Conservation (phyloP, 805 yeast species). For the Peterozyma toletana region DNA sequence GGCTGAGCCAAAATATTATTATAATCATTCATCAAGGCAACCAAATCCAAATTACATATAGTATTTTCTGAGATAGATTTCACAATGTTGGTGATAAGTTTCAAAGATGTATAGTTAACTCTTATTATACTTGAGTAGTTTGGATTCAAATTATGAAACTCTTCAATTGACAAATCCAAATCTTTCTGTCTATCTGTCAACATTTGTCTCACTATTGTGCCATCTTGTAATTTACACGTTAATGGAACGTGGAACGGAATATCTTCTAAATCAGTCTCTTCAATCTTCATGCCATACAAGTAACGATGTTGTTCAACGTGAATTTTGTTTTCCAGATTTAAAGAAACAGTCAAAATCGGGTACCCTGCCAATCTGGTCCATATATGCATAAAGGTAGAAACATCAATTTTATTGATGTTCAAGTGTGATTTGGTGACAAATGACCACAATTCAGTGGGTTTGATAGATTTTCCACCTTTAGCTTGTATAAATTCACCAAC, state of each 20-base stretch:
- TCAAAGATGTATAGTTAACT: constrained; percentile 33
- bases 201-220: constrained; percentile 28
- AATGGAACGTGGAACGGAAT: constrained; percentile 60
- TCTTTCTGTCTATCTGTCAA: constrained; percentile 33
- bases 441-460: constrained; percentile 48
- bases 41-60: constrained; percentile 24
- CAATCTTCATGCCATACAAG: constrained; percentile 14
- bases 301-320: constrained; percentile 31
- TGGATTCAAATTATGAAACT: constrained; percentile 34
- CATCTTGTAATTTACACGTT: constrained; percentile 29
- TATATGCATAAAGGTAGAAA: constrained; percentile 45
- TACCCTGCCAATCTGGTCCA: constrained; percentile 58
- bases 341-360: constrained; percentile 39
- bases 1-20: constrained; percentile 28
- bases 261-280: constrained; percentile 34
- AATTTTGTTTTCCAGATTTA: constrained; percentile 20
- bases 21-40: constrained; percentile 30
- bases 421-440: constrained; percentile 19
- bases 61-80: constrained; percentile 11
- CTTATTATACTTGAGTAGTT: constrained; percentile 40
- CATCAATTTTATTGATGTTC: constrained; percentile 28
- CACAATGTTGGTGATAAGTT: constrained; percentile 18
- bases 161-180: constrained; percentile 22
- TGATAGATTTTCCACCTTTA: constrained; percentile 30
- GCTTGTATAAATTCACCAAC: constrained; percentile 30